phyloP scores from a whole-genome alignment of 371 early-diverging fungal species.

The Rhizopus stolonifer region DNA sequence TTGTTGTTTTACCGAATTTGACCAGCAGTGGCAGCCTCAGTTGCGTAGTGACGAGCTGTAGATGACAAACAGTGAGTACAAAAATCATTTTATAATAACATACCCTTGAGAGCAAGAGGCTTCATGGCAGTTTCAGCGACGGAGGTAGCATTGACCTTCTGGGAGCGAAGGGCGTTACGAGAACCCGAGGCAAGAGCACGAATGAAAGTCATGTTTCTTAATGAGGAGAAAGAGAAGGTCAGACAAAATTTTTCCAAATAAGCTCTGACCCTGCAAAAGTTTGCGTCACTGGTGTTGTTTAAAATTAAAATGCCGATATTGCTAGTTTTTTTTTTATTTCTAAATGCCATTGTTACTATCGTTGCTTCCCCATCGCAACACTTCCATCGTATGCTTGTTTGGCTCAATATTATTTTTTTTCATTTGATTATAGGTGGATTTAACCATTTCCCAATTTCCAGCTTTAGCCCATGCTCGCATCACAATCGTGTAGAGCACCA shows the following conservation, averaged over 20 bases:
- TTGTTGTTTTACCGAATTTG: slow-evolving; percentile 40
- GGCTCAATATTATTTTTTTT: slow-evolving; percentile 36
- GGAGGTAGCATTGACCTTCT: slow-evolving; percentile 26
- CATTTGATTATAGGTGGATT: slow-evolving; percentile 40
- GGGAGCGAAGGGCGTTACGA: slow-evolving; percentile 30
- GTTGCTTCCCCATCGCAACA: slow-evolving; percentile 36
- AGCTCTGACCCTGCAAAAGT: neutral
- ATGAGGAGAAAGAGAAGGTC: slow-evolving; percentile 2
- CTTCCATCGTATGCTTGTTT: slow-evolving; percentile 37
- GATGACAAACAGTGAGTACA: neutral
- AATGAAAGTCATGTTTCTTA: slow-evolving; percentile 18
- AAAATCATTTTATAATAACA: neutral
- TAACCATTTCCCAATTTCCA: slow-evolving; percentile 37
- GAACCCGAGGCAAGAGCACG: slow-evolving; percentile 36
- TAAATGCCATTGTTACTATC: neutral
- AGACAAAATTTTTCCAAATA: neutral
- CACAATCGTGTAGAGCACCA: slow-evolving; percentile 41
- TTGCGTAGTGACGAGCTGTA: slow-evolving; percentile 40
- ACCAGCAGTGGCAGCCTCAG: slow-evolving; percentile 39
- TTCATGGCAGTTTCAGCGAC: slow-evolving; percentile 23
- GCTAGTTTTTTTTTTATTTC: no score
- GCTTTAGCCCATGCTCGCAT: slow-evolving; percentile 52
- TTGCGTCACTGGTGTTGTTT: neutral
- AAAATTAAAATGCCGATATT: no score
- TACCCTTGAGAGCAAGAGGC: slow-evolving; percentile 30